Conservation (phyloP, 768 basidiomycete species). For the Collybia mongolica region DNA sequence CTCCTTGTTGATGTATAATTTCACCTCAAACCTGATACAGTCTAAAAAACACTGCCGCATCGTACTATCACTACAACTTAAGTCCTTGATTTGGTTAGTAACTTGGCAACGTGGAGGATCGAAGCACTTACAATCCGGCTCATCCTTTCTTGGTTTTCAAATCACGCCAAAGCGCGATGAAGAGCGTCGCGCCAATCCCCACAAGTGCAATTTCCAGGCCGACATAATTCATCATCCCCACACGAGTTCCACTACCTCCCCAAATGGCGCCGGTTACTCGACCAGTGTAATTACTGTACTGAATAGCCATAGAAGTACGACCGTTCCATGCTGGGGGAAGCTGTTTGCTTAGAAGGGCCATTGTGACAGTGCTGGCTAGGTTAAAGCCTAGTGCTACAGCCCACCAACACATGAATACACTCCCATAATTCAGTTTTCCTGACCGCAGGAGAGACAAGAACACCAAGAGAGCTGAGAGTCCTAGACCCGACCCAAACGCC, state of each 20-base stretch:
- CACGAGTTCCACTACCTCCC: slow-evolving; percentile 59
- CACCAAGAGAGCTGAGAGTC: slow-evolving; percentile 49
- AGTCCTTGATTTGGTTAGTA: too few species aligned
- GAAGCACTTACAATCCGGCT: neutral
- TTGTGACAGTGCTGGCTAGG: slow-evolving; percentile 65
- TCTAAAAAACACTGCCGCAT: too few species aligned
- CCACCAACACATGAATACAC: slow-evolving; percentile 52
- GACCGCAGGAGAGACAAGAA: slow-evolving; percentile 45
- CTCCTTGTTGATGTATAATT: too few species aligned
- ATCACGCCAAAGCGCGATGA: slow-evolving; percentile 56
- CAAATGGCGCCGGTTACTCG: slow-evolving; percentile 65
- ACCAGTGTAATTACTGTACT: slow-evolving; percentile 70
- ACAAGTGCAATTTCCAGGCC: slow-evolving; percentile 61
- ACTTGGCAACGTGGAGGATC: too few species aligned
- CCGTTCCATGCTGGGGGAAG: slow-evolving; percentile 63
- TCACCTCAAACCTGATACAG: too few species aligned
- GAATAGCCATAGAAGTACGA: slow-evolving; percentile 54
- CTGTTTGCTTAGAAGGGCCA: slow-evolving; percentile 68
- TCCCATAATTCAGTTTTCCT: slow-evolving; percentile 41
- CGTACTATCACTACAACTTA: too few species aligned
- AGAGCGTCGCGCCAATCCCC: slow-evolving; percentile 55
- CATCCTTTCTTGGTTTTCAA: slow-evolving; percentile 66
- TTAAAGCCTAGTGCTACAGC: slow-evolving; percentile 72
- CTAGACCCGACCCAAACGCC: slow-evolving; percentile 48
- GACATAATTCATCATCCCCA: slow-evolving; percentile 62